Conservation (phyloP, 2,329 filamentous ascomycete species). For the Hypoxylon rubiginosum region DNA sequence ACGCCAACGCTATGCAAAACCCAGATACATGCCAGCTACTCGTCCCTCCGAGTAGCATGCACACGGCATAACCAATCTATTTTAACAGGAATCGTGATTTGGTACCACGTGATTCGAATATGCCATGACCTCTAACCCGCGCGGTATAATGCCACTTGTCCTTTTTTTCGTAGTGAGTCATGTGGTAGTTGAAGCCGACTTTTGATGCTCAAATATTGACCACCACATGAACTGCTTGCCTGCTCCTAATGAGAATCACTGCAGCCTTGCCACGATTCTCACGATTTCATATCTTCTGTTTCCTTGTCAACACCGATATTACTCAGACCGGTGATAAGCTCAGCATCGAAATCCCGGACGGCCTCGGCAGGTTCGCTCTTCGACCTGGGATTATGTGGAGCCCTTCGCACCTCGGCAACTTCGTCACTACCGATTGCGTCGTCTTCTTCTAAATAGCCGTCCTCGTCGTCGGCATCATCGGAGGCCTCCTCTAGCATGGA, state of each 20-base stretch:
- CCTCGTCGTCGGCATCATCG: constrained; percentile 56
- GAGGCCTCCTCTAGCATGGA: constrained; percentile 57
- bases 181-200: neutral
- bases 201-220: neutral
- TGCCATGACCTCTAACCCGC: neutral
- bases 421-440: constrained; percentile 41
- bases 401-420: constrained; percentile 35
- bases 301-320: constrained; percentile 63
- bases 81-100: constrained; percentile 6
- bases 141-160: neutral
- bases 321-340: constrained; percentile 72
- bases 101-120: neutral
- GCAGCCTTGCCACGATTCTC: neutral
- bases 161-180: neutral
- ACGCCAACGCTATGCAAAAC: constrained; percentile 40
- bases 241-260: neutral
- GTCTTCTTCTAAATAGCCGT: constrained; percentile 42
- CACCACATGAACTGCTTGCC: neutral
- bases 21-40: constrained; percentile 15
- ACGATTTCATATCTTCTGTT: constrained; percentile 29
- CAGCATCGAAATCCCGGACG: constrained; percentile 65
- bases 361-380: constrained; percentile 40
- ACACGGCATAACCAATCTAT: constrained; percentile 24
- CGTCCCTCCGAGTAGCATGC: constrained; percentile 16
- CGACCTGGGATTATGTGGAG: constrained; percentile 19